These are phyloP conservation scores for Fusarium burgessii DNA, from an alignment of 2,329 filamentous ascomycete species.

Conservation along the genomic window DNA sequence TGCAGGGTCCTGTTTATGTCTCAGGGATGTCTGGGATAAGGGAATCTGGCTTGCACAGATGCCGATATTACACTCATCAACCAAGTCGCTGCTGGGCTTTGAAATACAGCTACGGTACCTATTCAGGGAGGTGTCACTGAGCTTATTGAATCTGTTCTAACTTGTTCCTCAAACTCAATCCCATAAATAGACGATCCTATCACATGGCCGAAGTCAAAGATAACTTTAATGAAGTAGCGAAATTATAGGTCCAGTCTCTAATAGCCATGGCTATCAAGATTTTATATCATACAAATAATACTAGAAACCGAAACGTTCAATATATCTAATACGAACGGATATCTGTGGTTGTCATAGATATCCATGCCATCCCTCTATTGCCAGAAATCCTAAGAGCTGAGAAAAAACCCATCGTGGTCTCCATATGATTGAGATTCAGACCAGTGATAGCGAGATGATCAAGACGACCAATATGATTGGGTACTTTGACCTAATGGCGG, in stretches of 20 bases:
- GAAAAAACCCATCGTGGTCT: slow-evolving; percentile 5
- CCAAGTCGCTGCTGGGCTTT: not conserved
- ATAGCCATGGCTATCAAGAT: not conserved
- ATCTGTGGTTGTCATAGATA: not conserved
- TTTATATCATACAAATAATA: not conserved
- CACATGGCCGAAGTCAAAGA: not conserved
- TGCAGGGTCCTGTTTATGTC: not conserved
- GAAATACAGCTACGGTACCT: not conserved
- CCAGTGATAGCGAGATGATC: slow-evolving; percentile 30
- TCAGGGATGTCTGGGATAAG: not conserved
- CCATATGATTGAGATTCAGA: slow-evolving; percentile 36
- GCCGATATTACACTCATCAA: not conserved
- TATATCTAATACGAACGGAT: not conserved
- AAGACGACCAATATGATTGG: slow-evolving; percentile 18
- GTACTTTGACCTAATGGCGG: not conserved
- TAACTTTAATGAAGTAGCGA: not conserved
- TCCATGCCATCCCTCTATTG: not conserved
- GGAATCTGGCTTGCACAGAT: not conserved
- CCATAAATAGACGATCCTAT: not conserved
- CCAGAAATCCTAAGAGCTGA: slow-evolving; percentile 4
- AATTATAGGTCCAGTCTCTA: not conserved
- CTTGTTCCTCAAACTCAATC: not conserved
- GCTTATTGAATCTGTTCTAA: not conserved
- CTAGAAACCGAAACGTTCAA: not conserved
- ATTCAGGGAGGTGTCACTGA: not conserved